A percentile compares a stretch with the other conserved stretches of the same genome.
These are phyloP conservation scores for Chlorella sp. DNA, from an alignment of 139 green algal genomes.

Conservation along the genomic window DNA sequence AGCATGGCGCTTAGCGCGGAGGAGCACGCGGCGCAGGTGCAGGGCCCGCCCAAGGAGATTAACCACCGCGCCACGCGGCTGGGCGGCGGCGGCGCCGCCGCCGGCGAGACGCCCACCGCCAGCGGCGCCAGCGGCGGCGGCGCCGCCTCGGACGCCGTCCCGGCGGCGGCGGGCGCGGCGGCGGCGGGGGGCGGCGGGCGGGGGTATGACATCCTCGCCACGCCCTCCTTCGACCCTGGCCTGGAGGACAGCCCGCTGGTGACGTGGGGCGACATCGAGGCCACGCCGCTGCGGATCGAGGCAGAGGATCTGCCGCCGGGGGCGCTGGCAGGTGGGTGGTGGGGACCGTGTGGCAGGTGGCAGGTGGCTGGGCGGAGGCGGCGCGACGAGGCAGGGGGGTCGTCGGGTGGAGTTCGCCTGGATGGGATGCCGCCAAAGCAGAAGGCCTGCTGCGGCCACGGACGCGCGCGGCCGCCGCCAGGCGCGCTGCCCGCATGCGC, in stretches of 20 bases:
- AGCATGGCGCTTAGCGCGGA: background rate
- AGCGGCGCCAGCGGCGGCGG: conserved; percentile 2
- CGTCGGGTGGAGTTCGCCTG: no score
- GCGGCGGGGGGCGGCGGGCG: background rate
- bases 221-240: conserved; percentile 48
- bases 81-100: background rate
- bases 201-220: conserved; percentile 49
- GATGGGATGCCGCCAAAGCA: no score
- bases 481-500: no score
- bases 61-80: conserved; percentile 58
- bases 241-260: conserved; percentile 74
- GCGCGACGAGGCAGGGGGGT: no score
- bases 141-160: background rate
- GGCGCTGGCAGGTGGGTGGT: no score
- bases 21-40: conserved; percentile 55
- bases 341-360: no score
- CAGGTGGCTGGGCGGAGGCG: background rate
- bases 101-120: conserved; percentile 1
- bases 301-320: conserved; percentile 31
- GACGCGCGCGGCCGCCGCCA: no score
- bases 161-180: background rate
- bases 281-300: conserved; percentile 71
- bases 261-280: conserved; percentile 87
- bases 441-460: no score
- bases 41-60: conserved; percentile 71